Conservation (phyloP, 352 stramenopile species). For the Globisporangium uncinulatum region DNA sequence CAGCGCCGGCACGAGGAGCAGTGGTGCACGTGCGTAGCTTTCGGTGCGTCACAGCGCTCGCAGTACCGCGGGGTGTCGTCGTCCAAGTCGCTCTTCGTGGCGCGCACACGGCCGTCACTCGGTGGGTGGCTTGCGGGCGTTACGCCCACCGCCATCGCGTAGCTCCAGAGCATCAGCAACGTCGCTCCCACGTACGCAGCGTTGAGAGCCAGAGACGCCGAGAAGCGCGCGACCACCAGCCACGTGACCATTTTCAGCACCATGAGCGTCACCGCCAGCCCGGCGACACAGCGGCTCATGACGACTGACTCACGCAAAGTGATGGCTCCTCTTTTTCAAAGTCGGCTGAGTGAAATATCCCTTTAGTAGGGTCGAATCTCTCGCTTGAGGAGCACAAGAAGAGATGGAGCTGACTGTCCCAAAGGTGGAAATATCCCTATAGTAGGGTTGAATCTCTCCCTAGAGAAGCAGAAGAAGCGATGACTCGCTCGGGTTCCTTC, state of each 20-base stretch:
- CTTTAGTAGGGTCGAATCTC: conserved; percentile 2
- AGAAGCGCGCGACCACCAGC: conserved; percentile 28
- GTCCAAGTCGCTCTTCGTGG: conserved; percentile 7
- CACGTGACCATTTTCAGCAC: conserved; percentile 53
- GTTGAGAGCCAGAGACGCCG: conserved; percentile 22
- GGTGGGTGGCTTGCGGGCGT: conserved; percentile 14
- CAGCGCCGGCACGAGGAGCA: conserved; percentile 72
- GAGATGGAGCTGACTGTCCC: too few relatives aligned
- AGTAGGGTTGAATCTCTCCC: conserved; percentile 4
- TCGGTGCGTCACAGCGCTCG: conserved; percentile 64
- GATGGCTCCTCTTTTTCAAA: conserved; percentile 1
- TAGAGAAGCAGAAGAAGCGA: conserved; percentile 8
- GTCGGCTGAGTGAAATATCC: not conserved
- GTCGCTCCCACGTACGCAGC: conserved; percentile 30
- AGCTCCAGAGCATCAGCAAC: conserved; percentile 76
- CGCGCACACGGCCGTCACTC: conserved; percentile 12
- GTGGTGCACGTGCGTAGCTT: conserved; percentile 60
- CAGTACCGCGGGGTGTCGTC: conserved; percentile 48
- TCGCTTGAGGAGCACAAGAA: conserved; percentile 10
- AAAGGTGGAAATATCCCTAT: not conserved
- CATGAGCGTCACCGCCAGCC: conserved; percentile 58
- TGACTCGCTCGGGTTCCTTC: too few relatives aligned
- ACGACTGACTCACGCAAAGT: too few relatives aligned
- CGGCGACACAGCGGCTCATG: conserved; percentile 39
- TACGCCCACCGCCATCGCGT: conserved; percentile 38